A percentile compares a stretch with the other conserved stretches of the same genome.
phyloP scores from a whole-genome alignment of 129 eudicot genomes.

The Dittrichia graveolens region DNA sequence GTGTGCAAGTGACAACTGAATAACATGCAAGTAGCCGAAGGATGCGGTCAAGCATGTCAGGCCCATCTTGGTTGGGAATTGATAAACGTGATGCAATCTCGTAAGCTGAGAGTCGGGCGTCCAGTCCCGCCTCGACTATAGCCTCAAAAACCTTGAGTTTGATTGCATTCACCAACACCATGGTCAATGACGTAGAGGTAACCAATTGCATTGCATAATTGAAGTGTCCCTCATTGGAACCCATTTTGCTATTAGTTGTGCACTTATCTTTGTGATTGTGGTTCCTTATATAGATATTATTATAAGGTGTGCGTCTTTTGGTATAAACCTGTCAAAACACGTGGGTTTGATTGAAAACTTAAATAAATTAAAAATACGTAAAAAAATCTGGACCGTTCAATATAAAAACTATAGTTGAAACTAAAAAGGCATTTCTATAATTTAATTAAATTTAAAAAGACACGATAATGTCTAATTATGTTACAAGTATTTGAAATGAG shows the following conservation, averaged over 20 bases:
- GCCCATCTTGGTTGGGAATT: conserved; percentile 25
- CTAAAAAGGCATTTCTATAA: too few relatives aligned
- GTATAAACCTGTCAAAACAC: too few relatives aligned
- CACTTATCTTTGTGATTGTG: too few relatives aligned
- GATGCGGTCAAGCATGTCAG: conserved; percentile 44
- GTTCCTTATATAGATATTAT: too few relatives aligned
- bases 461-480: too few relatives aligned
- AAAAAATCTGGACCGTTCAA: too few relatives aligned
- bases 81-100: conserved; percentile 31
- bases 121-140: conserved; percentile 16
- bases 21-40: conserved; percentile 37
- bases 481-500: too few relatives aligned
- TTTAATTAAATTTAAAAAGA: too few relatives aligned
- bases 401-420: too few relatives aligned
- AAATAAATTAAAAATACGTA: too few relatives aligned
- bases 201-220: conserved; percentile 30
- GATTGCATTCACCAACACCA: conserved; percentile 33
- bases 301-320: too few relatives aligned
- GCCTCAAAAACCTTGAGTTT: conserved; percentile 24
- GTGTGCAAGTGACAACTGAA: conserved; percentile 38
- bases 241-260: neutral
- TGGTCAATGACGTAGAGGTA: conserved; percentile 17
- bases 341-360: too few relatives aligned
- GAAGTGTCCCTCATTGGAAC: conserved; percentile 14
- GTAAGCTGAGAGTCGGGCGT: conserved; percentile 13